Evolutionary conservation across 352 stramenopile genomes (phyloP), one percentile per base, ranked within the genome.

Genomic region (Saprolegnia diclina): DNA sequence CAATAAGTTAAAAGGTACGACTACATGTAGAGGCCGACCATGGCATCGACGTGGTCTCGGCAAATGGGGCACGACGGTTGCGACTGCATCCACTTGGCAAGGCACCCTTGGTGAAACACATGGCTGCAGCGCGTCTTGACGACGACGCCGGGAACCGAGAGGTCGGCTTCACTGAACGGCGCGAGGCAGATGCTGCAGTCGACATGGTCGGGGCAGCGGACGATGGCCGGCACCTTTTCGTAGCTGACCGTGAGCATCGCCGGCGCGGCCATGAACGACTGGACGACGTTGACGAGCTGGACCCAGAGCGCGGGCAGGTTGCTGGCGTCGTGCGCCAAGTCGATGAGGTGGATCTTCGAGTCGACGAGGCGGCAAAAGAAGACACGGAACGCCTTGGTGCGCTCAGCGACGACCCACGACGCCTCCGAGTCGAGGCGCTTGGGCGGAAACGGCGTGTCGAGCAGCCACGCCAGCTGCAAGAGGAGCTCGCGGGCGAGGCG

Each of bases 71-170:
- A 57, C 22, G 52, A 57, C 22, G 52, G 22, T 14, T 57, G 52
- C 52, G 32, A 57, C 22, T 38, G 22, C 52, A 57, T 57, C 52
- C 52, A 57, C 16, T 57, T 7, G 7, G 52, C 52, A 7, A 57
- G 52, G 32, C 52, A 57, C 22, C 16, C 52, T 57, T 57, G 52
- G 16, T 57, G 52, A 16, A 57, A 57, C 52, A 57, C 52, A 57
- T 57, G 52, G 32, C 52, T 16, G 52, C 52, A 57, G 14, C 32
- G 52, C 13, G 52, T 57, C 32, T 57, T 57, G 32, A 57, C 52
- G 52, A 57, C 52, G 32, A 7, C 16, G 22, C 52, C 52, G 22
- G 52, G 52, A 57, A 57, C 52, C 32, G 52, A 16, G 9, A 57
- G 52, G 9, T 57, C 52, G 32, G 22, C 16, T 16, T 57, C 52